phyloP scores from a whole-genome alignment of 306 rosid species.

The Castanospermum australe region DNA sequence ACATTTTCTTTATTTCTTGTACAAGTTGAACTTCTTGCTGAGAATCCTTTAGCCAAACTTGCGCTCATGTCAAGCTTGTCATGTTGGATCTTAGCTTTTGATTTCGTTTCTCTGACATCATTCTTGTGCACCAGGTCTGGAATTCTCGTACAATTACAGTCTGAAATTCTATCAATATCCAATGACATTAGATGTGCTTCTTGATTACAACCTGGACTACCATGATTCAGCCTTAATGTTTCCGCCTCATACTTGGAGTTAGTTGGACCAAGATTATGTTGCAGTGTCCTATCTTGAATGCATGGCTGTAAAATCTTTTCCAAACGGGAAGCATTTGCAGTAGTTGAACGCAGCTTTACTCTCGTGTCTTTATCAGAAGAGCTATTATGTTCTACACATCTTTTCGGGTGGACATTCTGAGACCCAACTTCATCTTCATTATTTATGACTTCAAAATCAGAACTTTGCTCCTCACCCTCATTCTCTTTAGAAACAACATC shows the following conservation, averaged over 20 bases:
- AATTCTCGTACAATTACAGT: conserved; percentile 1
- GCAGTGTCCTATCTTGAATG: conserved; percentile 15
- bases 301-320: conserved; percentile 31
- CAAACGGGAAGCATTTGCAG: neutral
- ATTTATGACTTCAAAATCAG: conserved; percentile 19
- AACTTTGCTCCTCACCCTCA: conserved; percentile 25
- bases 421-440: conserved; percentile 19
- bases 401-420: conserved; percentile 8
- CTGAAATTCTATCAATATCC: conserved; percentile 8
- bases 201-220: conserved; percentile 6
- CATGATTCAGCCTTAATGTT: conserved; percentile 18
- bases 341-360: conserved; percentile 28
- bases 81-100: conserved; percentile 16
- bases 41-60: conserved; percentile 6
- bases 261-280: conserved; percentile 21
- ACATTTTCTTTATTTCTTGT: conserved; percentile 42
- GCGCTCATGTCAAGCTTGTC: conserved; percentile 17
- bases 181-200: conserved; percentile 18
- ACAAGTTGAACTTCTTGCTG: conserved; percentile 30
- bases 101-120: conserved; percentile 16
- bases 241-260: conserved; percentile 21
- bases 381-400: conserved; percentile 16
- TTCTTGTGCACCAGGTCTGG: neutral
- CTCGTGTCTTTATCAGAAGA: conserved; percentile 16
- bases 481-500: conserved; percentile 29